These are phyloP conservation scores for Sporothrix variecibatus DNA, from an alignment of 2,329 filamentous ascomycete species.

Conservation along the genomic window DNA sequence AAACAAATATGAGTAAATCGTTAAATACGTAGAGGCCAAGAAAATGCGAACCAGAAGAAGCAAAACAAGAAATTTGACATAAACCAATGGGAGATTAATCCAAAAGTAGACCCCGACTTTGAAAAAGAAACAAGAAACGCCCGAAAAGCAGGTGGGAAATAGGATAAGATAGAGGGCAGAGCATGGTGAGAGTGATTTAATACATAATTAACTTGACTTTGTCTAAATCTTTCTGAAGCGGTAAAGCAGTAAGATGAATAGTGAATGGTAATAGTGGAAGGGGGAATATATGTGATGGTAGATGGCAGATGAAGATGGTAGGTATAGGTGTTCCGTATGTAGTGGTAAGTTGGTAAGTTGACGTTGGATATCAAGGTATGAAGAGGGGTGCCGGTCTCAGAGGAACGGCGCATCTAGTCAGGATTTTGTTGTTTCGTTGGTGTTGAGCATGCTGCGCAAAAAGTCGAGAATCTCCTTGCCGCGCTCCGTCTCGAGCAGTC, in stretches of 20 bases:
- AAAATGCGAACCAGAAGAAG: background rate
- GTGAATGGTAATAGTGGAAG: background rate
- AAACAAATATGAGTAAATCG: background rate
- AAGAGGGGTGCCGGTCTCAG: background rate
- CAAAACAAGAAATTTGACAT: background rate
- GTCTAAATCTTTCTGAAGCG: background rate
- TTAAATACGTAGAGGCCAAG: background rate
- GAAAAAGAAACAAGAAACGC: background rate
- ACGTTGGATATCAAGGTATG: background rate
- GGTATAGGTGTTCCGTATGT: no score
- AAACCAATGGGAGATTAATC: background rate
- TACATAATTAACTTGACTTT: background rate
- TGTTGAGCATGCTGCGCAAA: conserved; percentile 29
- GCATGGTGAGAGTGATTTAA: background rate
- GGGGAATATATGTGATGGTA: background rate
- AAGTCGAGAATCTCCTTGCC: conserved; percentile 30
- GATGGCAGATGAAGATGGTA: background rate
- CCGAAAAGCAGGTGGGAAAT: background rate
- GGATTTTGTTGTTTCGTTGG: conserved; percentile 16
- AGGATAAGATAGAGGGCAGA: background rate
- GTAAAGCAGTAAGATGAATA: background rate
- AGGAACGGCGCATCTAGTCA: background rate
- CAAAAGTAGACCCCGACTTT: background rate
- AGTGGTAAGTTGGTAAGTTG: background rate
- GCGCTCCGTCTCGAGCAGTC: conserved; percentile 28